These are phyloP conservation scores for Cinnamomum chago DNA, from an alignment of 164 flowering plant species.

Conservation along the genomic window DNA sequence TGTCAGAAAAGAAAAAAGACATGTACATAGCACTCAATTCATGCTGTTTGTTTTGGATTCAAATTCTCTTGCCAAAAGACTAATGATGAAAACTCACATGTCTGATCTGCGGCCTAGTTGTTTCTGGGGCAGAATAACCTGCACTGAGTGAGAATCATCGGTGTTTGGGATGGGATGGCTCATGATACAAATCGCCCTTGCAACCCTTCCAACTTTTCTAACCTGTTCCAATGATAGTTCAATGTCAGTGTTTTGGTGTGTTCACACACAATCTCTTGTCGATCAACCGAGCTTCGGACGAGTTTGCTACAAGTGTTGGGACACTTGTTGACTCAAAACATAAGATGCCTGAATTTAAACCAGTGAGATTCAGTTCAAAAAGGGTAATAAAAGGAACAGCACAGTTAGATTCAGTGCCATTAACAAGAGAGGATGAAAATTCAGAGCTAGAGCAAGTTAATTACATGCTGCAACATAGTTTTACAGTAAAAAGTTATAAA, in stretches of 20 bases:
- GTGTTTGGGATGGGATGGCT: slow-evolving; percentile 94
- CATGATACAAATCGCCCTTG: slow-evolving; percentile 94
- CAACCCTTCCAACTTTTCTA: slow-evolving; percentile 84
- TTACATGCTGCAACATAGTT: not conserved
- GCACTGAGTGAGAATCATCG: slow-evolving; percentile 79
- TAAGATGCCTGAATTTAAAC: not conserved
- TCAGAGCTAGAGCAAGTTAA: not conserved
- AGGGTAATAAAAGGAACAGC: too few species aligned
- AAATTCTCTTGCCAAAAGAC: not conserved
- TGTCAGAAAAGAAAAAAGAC: not conserved
- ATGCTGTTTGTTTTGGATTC: not conserved
- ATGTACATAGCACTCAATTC: not conserved
- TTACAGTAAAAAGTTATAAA: too few species aligned
- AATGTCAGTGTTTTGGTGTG: not conserved
- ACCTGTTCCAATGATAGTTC: slow-evolving; percentile 44
- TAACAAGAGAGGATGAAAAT: not conserved
- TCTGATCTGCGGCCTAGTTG: slow-evolving; percentile 85
- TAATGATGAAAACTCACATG: slow-evolving; percentile 48
- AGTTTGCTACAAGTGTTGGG: not conserved
- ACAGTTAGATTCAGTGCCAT: not conserved
- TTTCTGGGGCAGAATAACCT: slow-evolving; percentile 88
- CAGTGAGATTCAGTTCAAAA: not conserved
- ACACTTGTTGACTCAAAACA: not conserved
- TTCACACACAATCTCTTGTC: not conserved
- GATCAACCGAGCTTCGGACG: not conserved